Evolutionary conservation across 2,329 filamentous ascomycete genomes (phyloP).

Genomic region (Colletotrichum sp.): DNA sequence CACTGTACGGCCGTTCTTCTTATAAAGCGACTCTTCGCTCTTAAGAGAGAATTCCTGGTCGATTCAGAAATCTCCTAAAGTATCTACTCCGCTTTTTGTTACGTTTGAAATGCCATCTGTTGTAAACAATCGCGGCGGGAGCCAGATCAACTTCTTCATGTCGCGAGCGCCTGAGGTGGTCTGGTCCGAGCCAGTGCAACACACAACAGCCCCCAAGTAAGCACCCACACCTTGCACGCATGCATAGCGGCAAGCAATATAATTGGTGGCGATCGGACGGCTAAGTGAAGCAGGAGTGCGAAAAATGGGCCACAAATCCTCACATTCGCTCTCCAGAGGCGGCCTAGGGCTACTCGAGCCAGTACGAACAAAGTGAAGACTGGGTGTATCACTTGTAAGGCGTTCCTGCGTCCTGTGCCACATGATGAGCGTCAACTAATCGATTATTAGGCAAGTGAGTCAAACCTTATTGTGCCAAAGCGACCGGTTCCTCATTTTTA

Average conservation of each 20-base stretch:
- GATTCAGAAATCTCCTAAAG: background rate
- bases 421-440: background rate
- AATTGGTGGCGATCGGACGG: background rate
- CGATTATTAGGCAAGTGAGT: conserved; percentile 31
- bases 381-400: conserved; percentile 37
- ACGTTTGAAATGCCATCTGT: background rate
- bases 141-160: conserved; percentile 17
- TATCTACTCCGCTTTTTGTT: background rate
- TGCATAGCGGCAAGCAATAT: background rate
- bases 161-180: background rate
- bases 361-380: conserved; percentile 36
- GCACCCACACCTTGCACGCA: background rate
- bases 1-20: background rate
- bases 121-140: background rate
- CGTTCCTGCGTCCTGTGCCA: background rate
- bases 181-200: background rate
- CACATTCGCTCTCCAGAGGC: conserved; percentile 33
- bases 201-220: conserved; percentile 1
- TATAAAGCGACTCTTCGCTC: background rate
- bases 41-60: background rate
- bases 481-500: background rate
- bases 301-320: background rate
- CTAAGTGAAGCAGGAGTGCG: background rate
- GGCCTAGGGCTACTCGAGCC: conserved; percentile 33
- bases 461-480: background rate